These are phyloP conservation scores for Diutina neorugosa DNA, from an alignment of 1,139 yeast genomes.

Conservation along the genomic window DNA sequence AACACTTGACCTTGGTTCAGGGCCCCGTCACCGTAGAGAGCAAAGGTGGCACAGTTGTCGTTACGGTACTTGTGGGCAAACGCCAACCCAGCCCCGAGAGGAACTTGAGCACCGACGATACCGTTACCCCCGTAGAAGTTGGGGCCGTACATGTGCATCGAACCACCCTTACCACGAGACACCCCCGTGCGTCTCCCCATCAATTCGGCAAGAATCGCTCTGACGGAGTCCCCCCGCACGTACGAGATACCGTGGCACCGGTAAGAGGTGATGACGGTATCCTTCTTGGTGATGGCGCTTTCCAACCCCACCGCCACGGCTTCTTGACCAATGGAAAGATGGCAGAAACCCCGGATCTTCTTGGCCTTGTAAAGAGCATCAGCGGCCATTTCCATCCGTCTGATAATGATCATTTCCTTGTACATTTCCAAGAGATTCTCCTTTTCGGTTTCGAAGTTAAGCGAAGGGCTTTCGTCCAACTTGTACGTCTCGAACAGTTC, in stretches of 20 bases:
- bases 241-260: constrained; percentile 98
- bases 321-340: constrained; percentile 97
- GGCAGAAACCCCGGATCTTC: constrained; percentile 98
- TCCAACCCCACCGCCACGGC: constrained; percentile 98
- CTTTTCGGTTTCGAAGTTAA: constrained; percentile 69
- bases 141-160: constrained; percentile 96
- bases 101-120: constrained; percentile 98
- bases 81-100: constrained; percentile 94
- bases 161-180: constrained; percentile 96
- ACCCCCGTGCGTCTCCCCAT: constrained; percentile 96
- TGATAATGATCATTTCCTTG: constrained; percentile 85
- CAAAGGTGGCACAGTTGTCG: constrained; percentile 71
- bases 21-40: constrained; percentile 98
- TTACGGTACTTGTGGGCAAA: constrained; percentile 92
- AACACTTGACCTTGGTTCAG: constrained; percentile 98
- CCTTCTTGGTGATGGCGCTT: constrained; percentile 75
- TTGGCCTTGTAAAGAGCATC: constrained; percentile 97
- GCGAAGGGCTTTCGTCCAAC: constrained; percentile 58
- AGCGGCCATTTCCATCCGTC: constrained; percentile 98
- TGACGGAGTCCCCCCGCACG: constrained; percentile 90
- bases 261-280: constrained; percentile 89
- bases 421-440: constrained; percentile 79
- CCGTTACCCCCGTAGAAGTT: constrained; percentile 99
- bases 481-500: constrained; percentile 78
- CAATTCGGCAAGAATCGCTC: constrained; percentile 84